Base-by-base conservation (phyloP, 2,329 filamentous ascomycete genomes). In the Didymella glomerata region DNA sequence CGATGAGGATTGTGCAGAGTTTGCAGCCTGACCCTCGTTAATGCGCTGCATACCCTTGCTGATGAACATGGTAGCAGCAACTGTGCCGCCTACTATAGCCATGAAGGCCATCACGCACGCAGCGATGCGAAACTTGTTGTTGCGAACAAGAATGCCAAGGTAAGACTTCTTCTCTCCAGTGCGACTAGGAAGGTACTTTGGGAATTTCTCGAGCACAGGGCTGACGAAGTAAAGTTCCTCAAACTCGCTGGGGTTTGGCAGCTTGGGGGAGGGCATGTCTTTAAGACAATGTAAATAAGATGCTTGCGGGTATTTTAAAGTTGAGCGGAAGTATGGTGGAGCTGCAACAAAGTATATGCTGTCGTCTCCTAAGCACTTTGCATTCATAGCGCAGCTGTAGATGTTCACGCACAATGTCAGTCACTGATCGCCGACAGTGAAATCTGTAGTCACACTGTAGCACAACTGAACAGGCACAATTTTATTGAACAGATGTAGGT, bases 101-200 rank as follows among this genome's bases (percentile, higher is more conserved):
- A 57, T 16, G 13, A 34, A 45, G 16, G 2, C 38, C 6, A 51
- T 9, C 3, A 10, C 8, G 18, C 40, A 46, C 14, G 51, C 11
- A 0, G 25, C 6, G 47, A 57, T 50, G 1, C 54, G 54, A n/a
- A 34, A 16, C 16, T 41, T 51, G 11, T 51, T 40, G 14, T 46
- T 51, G 32, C 14, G n/a, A 3, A 56, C 6, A 6, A 56, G 1
- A n/a, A 40, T 46, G 30, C 30, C 2, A 0, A 56, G 38, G 14
- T 50, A 40, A 0, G 40, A 40, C 9, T 45, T 45, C 13, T 34
- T 30, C n/a, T 45, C 47, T 5, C 40, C 47, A 22, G 47, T 30
- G 7, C 40, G 40, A 13, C 4, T 18, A 7, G 47, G 40, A 6
- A 56, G 46, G 9, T 14, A 10, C 16, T 48, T 22, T 28, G 40